Conservation (phyloP, 2,329 filamentous ascomycete species). For the Aspergillus pseudoglaucus region DNA sequence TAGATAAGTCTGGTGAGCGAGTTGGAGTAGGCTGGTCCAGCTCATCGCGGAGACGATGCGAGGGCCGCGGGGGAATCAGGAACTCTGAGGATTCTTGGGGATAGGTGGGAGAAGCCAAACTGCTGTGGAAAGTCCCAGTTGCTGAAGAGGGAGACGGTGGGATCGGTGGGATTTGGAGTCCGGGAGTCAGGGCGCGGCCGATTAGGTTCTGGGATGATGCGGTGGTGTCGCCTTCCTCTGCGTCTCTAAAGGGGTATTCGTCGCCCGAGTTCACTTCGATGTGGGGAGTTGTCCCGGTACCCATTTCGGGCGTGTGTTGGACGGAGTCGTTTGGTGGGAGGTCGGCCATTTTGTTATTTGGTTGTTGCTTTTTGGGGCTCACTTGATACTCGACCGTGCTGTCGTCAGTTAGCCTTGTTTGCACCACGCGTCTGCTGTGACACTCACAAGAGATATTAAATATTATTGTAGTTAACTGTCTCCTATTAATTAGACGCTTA, state of each 20-base stretch:
- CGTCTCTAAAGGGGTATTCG: slow-evolving; percentile 45
- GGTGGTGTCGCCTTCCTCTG: slow-evolving; percentile 20
- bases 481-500: no score
- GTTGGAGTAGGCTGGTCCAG: slow-evolving; percentile 31
- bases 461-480: no score
- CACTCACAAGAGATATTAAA: no score
- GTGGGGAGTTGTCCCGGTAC: slow-evolving; percentile 39
- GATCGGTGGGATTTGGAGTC: slow-evolving; percentile 5
- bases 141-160: slow-evolving; percentile 1
- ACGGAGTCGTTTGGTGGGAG: background rate
- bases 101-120: slow-evolving; percentile 45
- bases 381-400: no score
- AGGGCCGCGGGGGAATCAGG: slow-evolving; percentile 36
- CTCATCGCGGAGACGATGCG: slow-evolving; percentile 46
- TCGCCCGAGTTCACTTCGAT: slow-evolving; percentile 59
- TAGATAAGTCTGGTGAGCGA: slow-evolving; percentile 45
- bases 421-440: no score
- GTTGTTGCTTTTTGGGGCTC: no score
- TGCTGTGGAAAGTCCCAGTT: slow-evolving; percentile 28
- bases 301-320: slow-evolving; percentile 18
- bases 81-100: slow-evolving; percentile 39
- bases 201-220: slow-evolving; percentile 8
- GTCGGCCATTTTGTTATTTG: no score
- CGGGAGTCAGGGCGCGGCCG: slow-evolving; percentile 16
- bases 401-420: no score